Evolutionary conservation across 352 stramenopile genomes (phyloP).

Genomic region (Phytopythium vexans): DNA sequence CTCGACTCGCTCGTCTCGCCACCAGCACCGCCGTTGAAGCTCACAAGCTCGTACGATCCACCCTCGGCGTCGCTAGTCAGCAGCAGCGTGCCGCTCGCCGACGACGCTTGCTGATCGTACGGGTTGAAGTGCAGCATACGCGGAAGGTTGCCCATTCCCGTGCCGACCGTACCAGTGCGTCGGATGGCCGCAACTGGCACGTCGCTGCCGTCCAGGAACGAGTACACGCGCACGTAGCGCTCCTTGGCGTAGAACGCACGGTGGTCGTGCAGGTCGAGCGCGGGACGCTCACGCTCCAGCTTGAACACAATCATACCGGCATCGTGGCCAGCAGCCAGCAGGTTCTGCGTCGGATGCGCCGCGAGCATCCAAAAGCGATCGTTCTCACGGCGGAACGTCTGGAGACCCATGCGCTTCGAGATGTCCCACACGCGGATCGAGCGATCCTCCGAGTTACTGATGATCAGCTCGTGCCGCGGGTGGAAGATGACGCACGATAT

Average conservation of each 20-base stretch:
- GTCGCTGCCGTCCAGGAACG: constrained; percentile 86
- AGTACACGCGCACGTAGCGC: constrained; percentile 96
- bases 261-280: constrained; percentile 87
- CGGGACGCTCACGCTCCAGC: constrained; percentile 95
- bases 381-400: constrained; percentile 98
- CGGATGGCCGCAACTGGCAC: constrained; percentile 71
- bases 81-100: constrained; percentile 88
- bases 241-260: constrained; percentile 97
- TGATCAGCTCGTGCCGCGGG: constrained; percentile 98
- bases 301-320: constrained; percentile 99
- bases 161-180: constrained; percentile 60
- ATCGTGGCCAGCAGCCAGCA: constrained; percentile 98
- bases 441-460: constrained; percentile 99
- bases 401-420: constrained; percentile 97
- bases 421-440: constrained; percentile 99
- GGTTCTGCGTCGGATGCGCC: constrained; percentile 95
- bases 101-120: constrained; percentile 90
- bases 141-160: constrained; percentile 91
- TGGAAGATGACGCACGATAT: constrained; percentile 99
- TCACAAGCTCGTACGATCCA: constrained; percentile 97
- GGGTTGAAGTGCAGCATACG: constrained; percentile 96
- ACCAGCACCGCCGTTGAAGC: constrained; percentile 79
- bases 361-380: constrained; percentile 99
- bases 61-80: constrained; percentile 96
- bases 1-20: constrained; percentile 91